phyloP scores from a whole-genome alignment of 176 grass and related monocot genomes.

The Typha latifolia region DNA sequence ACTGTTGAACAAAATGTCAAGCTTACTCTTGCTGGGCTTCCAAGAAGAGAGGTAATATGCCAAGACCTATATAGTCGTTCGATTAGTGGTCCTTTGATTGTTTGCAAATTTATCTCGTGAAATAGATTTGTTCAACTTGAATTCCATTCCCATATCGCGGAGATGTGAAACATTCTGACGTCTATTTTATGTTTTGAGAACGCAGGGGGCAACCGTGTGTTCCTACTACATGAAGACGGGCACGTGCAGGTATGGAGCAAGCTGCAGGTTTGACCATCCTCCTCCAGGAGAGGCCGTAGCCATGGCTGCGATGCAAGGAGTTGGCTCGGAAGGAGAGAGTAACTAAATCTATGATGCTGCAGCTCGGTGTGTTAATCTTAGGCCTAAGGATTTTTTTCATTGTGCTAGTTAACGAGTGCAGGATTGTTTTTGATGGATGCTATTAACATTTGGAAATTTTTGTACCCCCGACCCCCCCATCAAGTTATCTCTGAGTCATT shows the following conservation, averaged over 20 bases:
- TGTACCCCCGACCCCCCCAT: no score
- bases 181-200: not conserved
- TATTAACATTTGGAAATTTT: no score
- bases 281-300: slow-evolving; percentile 47
- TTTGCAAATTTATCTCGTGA: not conserved
- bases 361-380: no score
- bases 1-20: slow-evolving; percentile 28
- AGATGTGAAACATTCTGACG: not conserved
- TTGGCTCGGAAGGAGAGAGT: not conserved
- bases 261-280: slow-evolving; percentile 85
- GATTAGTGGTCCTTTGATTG: not conserved
- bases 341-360: not conserved
- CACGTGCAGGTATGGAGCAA: slow-evolving; percentile 58
- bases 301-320: slow-evolving; percentile 34
- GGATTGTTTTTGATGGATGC: no score
- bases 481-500: no score
- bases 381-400: no score
- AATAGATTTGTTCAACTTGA: not conserved
- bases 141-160: not conserved
- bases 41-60: slow-evolving; percentile 75
- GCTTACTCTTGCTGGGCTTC: slow-evolving; percentile 76
- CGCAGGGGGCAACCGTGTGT: slow-evolving; percentile 54
- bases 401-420: no score
- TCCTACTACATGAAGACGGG: slow-evolving; percentile 80
- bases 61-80: not conserved